These are phyloP conservation scores for Dalechampia spathulata DNA, from an alignment of 441 rosid species.

Conservation along the genomic window DNA sequence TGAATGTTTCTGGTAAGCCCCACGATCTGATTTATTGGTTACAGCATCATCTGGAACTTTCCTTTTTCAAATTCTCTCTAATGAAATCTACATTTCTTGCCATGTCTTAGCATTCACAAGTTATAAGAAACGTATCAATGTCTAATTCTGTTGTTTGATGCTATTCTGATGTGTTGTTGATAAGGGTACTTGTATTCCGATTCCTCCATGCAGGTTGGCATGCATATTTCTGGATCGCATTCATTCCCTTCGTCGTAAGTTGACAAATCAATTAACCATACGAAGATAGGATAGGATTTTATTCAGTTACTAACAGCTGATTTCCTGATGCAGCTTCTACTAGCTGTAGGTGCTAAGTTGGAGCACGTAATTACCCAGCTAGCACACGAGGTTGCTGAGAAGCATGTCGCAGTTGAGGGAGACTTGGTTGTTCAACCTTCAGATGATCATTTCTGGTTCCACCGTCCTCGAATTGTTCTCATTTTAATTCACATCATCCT, in stretches of 20 bases:
- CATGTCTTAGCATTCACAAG: too few species aligned
- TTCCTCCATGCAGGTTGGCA: constrained; percentile 56
- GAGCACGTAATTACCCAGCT: constrained; percentile 66
- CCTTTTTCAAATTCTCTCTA: too few species aligned
- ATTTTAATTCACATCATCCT: constrained; percentile 62
- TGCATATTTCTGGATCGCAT: constrained; percentile 70
- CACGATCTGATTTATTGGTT: not conserved
- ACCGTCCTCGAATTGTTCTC: constrained; percentile 45
- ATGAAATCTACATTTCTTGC: too few species aligned
- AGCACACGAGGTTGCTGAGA: constrained; percentile 78
- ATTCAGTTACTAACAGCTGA: not conserved
- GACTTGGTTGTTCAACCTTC: constrained; percentile 69
- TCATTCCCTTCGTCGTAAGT: constrained; percentile 67
- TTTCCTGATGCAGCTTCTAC: constrained; percentile 48
- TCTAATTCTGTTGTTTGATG: not conserved
- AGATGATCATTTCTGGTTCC: constrained; percentile 71
- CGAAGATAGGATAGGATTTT: not conserved
- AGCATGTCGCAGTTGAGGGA: constrained; percentile 60
- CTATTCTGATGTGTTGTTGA: not conserved
- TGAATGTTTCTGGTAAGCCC: constrained; percentile 54
- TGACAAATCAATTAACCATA: not conserved
- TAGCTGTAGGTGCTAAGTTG: constrained; percentile 76
- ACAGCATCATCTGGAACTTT: not conserved
- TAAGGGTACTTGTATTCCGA: not conserved
- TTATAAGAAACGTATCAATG: not conserved